phyloP scores from a whole-genome alignment of 2,329 filamentous ascomycete genomes.

The Pseudogymnoascus sp. region DNA sequence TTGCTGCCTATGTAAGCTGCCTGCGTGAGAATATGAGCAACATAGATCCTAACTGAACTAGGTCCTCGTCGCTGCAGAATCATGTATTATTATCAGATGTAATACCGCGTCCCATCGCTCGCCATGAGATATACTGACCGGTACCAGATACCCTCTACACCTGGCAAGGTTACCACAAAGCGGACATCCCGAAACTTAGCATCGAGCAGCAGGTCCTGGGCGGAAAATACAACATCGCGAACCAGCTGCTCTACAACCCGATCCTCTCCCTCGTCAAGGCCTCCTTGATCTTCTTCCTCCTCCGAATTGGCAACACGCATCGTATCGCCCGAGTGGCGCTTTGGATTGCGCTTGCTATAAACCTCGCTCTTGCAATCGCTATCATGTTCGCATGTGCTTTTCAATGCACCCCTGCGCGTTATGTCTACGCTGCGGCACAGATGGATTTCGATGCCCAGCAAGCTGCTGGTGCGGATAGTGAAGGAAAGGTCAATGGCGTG shows the following conservation, averaged over 20 bases:
- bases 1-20: background rate
- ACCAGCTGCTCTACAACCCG: slow-evolving; percentile 39
- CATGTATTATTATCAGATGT: background rate
- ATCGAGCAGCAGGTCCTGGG: slow-evolving; percentile 3
- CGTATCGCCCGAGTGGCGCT: slow-evolving; percentile 9
- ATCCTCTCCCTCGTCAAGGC: slow-evolving; percentile 40
- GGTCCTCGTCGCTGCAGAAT: slow-evolving; percentile 2
- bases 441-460: slow-evolving; percentile 13
- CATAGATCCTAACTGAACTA: background rate
- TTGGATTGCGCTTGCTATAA: slow-evolving; percentile 15
- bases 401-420: slow-evolving; percentile 28
- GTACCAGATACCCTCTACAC: slow-evolving; percentile 16
- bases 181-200: slow-evolving; percentile 13
- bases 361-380: slow-evolving; percentile 29
- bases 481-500: slow-evolving; percentile 17
- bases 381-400: slow-evolving; percentile 34
- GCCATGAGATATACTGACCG: background rate
- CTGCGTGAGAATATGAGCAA: background rate
- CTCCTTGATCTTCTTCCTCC: slow-evolving; percentile 38
- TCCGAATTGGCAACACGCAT: slow-evolving; percentile 33
- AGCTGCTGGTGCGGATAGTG: slow-evolving; percentile 9
- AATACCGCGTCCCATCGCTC: background rate
- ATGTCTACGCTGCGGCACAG: slow-evolving; percentile 11
- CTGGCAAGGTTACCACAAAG: slow-evolving; percentile 17
- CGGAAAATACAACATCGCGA: slow-evolving; percentile 24